A percentile compares a stretch with the other conserved stretches of the same genome.
phyloP scores from a whole-genome alignment of 2,329 filamentous ascomycete species.

The Cyphellophora attinorum region DNA sequence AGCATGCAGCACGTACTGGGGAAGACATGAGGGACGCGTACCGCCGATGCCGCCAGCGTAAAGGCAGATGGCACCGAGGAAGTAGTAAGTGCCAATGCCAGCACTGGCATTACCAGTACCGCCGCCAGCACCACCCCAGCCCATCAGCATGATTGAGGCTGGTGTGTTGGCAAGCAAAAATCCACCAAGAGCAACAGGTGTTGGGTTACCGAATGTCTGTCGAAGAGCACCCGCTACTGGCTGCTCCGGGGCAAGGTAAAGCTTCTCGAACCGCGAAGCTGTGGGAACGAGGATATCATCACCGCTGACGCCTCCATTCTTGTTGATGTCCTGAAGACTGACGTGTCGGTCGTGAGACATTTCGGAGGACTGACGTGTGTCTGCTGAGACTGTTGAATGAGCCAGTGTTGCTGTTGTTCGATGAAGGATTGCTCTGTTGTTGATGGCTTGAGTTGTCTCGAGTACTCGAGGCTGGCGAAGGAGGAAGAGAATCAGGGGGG shows the following conservation, averaged over 20 bases:
- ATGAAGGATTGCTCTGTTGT: no score
- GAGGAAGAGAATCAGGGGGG: no score
- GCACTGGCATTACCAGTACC: constrained; percentile 39
- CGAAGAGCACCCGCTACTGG: constrained; percentile 1
- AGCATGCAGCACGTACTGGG: no score
- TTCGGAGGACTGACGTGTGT: no score
- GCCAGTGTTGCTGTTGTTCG: no score
- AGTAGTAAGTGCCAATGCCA: constrained; percentile 19
- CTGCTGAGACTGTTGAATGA: no score
- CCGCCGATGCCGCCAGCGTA: constrained; percentile 23
- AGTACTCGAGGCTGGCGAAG: no score
- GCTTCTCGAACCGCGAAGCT: background rate
- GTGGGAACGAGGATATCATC: background rate
- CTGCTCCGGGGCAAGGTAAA: background rate
- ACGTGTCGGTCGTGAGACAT: no score
- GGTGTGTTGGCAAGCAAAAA: constrained; percentile 41
- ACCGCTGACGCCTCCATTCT: no score
- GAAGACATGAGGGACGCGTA: no score
- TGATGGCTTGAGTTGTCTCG: no score
- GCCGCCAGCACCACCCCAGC: constrained; percentile 48
- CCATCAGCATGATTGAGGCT: constrained; percentile 46
- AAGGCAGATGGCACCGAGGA: constrained; percentile 8
- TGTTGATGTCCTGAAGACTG: no score
- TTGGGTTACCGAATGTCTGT: constrained; percentile 20
- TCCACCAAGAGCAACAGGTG: constrained; percentile 7